Base-by-base conservation (phyloP, 371 early-diverging fungal genomes). In the Amoeboradix gromovi region DNA sequence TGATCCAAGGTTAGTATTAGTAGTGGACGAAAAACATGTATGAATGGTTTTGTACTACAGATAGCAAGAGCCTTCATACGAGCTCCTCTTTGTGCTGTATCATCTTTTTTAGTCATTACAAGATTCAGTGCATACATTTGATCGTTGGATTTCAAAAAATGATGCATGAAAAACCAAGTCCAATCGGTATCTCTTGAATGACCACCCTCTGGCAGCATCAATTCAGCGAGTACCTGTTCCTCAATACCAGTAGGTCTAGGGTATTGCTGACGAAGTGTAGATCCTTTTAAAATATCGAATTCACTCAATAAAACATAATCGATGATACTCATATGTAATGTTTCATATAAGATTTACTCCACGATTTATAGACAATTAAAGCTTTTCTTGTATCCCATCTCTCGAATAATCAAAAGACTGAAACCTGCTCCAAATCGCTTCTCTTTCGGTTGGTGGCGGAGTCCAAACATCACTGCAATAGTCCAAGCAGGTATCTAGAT, bases 201-300 rank as follows among this genome's bases (percentile, higher is more conserved):
- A 48, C 91, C 89, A 1, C 94, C 94, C 74, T 93, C 94, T 12
- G 94, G 94, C 67, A 93, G 76, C 92, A 93, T 93, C 67, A 89
- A 84, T 70, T 93, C 94, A 12, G 94, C 91, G 32, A 93, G 78
- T 66, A 85, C 78, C 91, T 87, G 86, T 76, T 86, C 85, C 77
- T 90, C 87, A 30, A 86, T 85, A 5, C 88, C 87, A 2, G 89
- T 88, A 28, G 82, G 78, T n/a, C 74, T 72, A 22, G 94, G 94
- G 72, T 88, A 91, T 75, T 90, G 88, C 74, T 88, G 85, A 30
- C 85, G 80, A 66, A 93, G 76, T 2, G 81, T 81, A 0, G 90
- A 84, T 17, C 93, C 93, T 69, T 82, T 84, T 78, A 91, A 91
- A 73, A 91, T 91, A 75, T 93, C 91, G 70, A 93, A 91, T 75